Conservation (phyloP, 2,329 filamentous ascomycete genomes). For the Pleurostoma richardsiae region DNA sequence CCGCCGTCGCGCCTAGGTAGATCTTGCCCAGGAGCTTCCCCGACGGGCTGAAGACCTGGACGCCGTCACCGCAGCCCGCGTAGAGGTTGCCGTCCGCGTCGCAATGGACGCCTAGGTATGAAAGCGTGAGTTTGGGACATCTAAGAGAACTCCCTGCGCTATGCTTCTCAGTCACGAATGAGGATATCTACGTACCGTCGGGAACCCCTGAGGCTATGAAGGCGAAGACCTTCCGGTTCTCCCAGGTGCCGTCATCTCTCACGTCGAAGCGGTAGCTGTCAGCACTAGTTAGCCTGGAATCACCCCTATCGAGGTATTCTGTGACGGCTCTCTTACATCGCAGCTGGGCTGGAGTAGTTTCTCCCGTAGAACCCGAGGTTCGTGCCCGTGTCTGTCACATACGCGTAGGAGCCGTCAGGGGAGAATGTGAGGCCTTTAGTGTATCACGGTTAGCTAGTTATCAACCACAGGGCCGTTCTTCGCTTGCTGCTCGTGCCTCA, state of each 20-base stretch:
- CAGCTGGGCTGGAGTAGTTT: slow-evolving; percentile 34
- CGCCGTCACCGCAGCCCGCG: slow-evolving; percentile 42
- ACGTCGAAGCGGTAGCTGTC: slow-evolving; percentile 36
- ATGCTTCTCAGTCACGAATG: background rate
- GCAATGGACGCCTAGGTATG: slow-evolving; percentile 41
- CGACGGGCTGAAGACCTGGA: slow-evolving; percentile 42
- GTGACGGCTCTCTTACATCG: slow-evolving; percentile 36
- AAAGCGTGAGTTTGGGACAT: too few relatives aligned
- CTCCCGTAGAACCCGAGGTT: slow-evolving; percentile 35
- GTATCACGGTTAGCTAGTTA: background rate
- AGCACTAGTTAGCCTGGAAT: slow-evolving; percentile 1
- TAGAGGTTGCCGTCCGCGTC: slow-evolving; percentile 53
- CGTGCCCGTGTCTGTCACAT: slow-evolving; percentile 52
- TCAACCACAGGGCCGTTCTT: too few relatives aligned
- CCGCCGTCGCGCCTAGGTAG: slow-evolving; percentile 36
- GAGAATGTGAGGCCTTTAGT: slow-evolving; percentile 43
- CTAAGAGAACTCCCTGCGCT: slow-evolving; percentile 27
- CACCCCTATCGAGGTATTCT: background rate
- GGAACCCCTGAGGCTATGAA: slow-evolving; percentile 46
- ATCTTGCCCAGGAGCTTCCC: slow-evolving; percentile 53
- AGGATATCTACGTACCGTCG: slow-evolving; percentile 37
- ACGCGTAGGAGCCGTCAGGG: slow-evolving; percentile 41
- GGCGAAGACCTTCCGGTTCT: slow-evolving; percentile 46
- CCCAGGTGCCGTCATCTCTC: slow-evolving; percentile 32
- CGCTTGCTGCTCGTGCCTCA: slow-evolving; percentile 8